A percentile compares a stretch with the other conserved stretches of the same genome.
Conservation (phyloP, 2,329 filamentous ascomycete genomes). For the Fusarium brachygibbosum region DNA sequence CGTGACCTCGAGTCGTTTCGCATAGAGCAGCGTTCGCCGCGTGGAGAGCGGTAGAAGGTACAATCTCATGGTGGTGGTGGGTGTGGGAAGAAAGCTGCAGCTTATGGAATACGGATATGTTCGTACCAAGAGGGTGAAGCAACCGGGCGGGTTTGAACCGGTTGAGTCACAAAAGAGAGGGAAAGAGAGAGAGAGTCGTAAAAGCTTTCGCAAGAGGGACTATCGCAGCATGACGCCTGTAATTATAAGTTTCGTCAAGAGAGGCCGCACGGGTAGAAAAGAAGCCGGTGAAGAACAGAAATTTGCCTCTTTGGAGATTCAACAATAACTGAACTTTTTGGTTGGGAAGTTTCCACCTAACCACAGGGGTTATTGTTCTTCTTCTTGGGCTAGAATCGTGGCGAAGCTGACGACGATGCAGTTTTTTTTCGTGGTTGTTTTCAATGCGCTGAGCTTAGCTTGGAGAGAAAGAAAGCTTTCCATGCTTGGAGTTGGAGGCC, state of each 20-base stretch:
- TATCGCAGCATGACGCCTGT: constrained; percentile 39
- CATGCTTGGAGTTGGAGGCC: constrained; percentile 34
- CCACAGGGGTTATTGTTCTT: constrained; percentile 2
- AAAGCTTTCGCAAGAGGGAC: constrained; percentile 14
- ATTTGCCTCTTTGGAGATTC: constrained; percentile 15
- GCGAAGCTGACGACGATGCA: constrained; percentile 48
- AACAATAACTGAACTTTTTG: constrained; percentile 24
- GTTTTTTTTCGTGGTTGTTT: constrained; percentile 22
- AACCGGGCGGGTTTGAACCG: not conserved
- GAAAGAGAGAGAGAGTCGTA: constrained; percentile 5
- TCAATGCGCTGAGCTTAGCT: not conserved
- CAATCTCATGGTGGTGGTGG: constrained; percentile 77
- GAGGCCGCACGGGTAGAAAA: constrained; percentile 20
- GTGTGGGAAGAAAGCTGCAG: not conserved
- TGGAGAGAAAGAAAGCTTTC: constrained; percentile 11
- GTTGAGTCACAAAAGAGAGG: not conserved
- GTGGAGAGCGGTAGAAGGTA: constrained; percentile 95
- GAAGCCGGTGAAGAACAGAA: constrained; percentile 23
- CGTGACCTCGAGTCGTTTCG: constrained; percentile 77
- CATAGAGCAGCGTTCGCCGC: constrained; percentile 91
- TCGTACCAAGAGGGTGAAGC: not conserved
- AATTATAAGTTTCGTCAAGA: constrained; percentile 15
- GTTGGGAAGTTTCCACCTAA: constrained; percentile 1
- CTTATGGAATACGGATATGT: constrained; percentile 6
- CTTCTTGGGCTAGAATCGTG: constrained; percentile 32